Evolutionary conservation across 1,284 basidiomycete species (phyloP).

Genomic region (Leucoagaricus sp.): DNA sequence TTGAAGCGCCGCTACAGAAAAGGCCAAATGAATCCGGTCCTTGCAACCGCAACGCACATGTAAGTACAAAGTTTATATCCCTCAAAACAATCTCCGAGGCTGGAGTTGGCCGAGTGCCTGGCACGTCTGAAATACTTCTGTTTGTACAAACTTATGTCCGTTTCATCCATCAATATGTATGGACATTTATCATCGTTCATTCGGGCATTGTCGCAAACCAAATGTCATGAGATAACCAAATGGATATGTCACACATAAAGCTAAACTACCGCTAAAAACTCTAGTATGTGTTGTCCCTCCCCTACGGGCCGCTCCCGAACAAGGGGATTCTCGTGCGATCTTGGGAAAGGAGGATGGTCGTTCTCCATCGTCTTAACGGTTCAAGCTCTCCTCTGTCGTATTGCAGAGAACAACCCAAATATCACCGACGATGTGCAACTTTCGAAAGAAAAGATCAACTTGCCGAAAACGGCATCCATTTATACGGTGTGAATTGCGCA

Average conservation of each 20-base stretch:
- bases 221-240: neutral
- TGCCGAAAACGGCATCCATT: slow-evolving; percentile 23
- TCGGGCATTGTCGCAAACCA: neutral
- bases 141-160: slow-evolving; percentile 4
- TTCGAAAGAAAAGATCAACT: slow-evolving; percentile 42
- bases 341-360: slow-evolving; percentile 38
- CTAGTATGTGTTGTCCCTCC: slow-evolving; percentile 41
- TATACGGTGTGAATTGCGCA: slow-evolving; percentile 40
- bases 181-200: too few relatives aligned
- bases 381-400: slow-evolving; percentile 50
- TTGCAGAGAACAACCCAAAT: slow-evolving; percentile 59
- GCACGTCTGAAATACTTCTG: neutral
- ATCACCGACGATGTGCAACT: slow-evolving; percentile 70
- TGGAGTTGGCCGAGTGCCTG: slow-evolving; percentile 6
- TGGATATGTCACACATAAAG: slow-evolving; percentile 3
- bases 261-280: neutral
- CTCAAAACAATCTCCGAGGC: slow-evolving; percentile 2
- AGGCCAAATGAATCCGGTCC: slow-evolving; percentile 10
- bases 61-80: neutral
- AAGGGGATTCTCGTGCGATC: slow-evolving; percentile 37
- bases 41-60: neutral
- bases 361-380: slow-evolving; percentile 46
- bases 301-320: slow-evolving; percentile 58
- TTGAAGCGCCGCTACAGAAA: slow-evolving; percentile 1
- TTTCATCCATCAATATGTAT: too few relatives aligned